Base-by-base conservation (phyloP, 2,329 filamentous ascomycete genomes). In the Colletotrichum acutatum region DNA sequence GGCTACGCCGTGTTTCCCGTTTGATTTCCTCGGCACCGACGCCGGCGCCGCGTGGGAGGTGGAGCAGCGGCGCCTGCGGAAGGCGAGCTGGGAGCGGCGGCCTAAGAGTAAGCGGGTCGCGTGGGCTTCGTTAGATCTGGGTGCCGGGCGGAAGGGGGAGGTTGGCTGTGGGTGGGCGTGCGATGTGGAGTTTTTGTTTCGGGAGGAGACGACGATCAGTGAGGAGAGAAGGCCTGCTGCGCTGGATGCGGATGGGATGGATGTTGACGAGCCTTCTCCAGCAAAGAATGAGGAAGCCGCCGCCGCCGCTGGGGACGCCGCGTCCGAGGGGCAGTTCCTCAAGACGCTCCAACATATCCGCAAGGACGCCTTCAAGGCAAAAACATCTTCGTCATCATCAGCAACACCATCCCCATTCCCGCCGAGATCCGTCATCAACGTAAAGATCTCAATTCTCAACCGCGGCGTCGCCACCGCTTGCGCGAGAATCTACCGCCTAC, bases 401-500 rank as follows among this genome's bases (percentile, higher is more conserved):
- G 73, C 74, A 22, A 54, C 69, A n/a, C 68, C 76, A 12, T 68
- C 77, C 4, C 63, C 76, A 0, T 79, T 82, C 5, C 82, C 83
- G 0, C 70, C 78, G 11, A 81, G 84, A 64, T 80, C 84, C 24
- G 76, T 90, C 49, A 83, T 92, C 65, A 92, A 90, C 0, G 88
- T 95, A 58, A 89, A 88, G 62, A 85, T 98, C 66, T 90, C 86
- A 0, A 86, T 97, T 58, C 80, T 93, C 9, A 86, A 88, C 52
- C 91, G 94, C 68, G 96, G 97, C 30, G 89, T 92, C 1, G 93
- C 92, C 4, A 86, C 84, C 0, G 84, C 90, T 3, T 94, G 93
- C 80, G 94, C 96, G 4, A 90, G 97, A 46, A 91, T 98, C 75
- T 99, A 98, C 82, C 92, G 94, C 16, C 90, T 98, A 19, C 94